Evolutionary conservation across 169 alveolate species (phyloP).

Genomic region (Theileria luwenshuni): DNA sequence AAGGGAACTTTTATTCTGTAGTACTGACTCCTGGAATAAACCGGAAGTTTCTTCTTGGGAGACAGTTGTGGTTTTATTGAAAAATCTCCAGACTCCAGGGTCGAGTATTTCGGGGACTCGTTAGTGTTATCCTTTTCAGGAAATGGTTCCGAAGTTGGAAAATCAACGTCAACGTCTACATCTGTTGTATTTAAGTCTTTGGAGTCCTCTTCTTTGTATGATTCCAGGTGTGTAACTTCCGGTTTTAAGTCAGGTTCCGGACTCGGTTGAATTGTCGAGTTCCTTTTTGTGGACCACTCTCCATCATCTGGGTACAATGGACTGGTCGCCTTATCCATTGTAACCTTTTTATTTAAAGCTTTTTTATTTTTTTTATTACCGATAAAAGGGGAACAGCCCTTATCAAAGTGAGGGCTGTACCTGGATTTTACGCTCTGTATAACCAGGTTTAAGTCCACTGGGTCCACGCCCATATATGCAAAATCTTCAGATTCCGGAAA

Average conservation of each 20-base stretch:
- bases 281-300: no score
- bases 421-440: conserved; percentile 14
- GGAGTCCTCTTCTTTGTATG: neutral
- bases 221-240: conserved; percentile 8
- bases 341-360: neutral
- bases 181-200: conserved; percentile 1
- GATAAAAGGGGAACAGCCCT: conserved; percentile 21
- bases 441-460: conserved; percentile 16
- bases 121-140: conserved; percentile 4
- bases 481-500: conserved; percentile 12
- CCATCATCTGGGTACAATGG: neutral
- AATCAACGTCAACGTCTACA: neutral
- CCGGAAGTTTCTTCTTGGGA: conserved; percentile 36
- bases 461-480: conserved; percentile 14
- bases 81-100: conserved; percentile 20
- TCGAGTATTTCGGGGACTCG: neutral
- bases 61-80: neutral
- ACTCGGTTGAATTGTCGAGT: no score
- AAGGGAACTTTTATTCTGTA: conserved; percentile 62
- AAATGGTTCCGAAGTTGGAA: neutral
- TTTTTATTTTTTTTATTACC: neutral
- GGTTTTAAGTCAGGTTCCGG: neutral
- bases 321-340: conserved; percentile 30
- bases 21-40: conserved; percentile 55
- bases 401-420: conserved; percentile 4